Conservation (phyloP, 352 stramenopile genomes). For the Phytophthora capsici region DNA sequence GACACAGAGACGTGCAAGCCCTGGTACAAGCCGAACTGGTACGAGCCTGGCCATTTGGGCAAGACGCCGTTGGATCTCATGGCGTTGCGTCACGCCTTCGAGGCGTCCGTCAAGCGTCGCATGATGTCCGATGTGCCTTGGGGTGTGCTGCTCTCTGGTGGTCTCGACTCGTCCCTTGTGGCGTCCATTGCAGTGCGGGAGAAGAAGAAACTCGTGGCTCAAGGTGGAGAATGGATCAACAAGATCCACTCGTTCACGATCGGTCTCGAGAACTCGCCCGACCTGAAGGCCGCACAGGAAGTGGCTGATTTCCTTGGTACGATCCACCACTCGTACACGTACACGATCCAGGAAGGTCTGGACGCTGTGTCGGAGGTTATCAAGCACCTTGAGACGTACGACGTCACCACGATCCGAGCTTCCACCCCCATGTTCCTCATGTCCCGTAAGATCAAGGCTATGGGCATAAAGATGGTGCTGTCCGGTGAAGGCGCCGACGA, state of each 20-base stretch:
- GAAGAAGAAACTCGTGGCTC: constrained; percentile 84
- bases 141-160: constrained; percentile 98
- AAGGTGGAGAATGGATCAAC: constrained; percentile 88
- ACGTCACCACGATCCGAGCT: constrained; percentile 98
- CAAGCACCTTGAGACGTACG: constrained; percentile 98
- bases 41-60: constrained; percentile 72
- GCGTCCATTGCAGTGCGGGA: constrained; percentile 96
- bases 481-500: constrained; percentile 98
- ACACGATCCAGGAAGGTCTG: constrained; percentile 98
- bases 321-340: constrained; percentile 99
- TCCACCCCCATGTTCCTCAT: constrained; percentile 99
- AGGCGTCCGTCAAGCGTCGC: constrained; percentile 93
- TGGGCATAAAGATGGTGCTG: constrained; percentile 99
- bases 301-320: constrained; percentile 98
- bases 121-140: constrained; percentile 99
- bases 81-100: constrained; percentile 92
- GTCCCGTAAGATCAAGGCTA: constrained; percentile 99
- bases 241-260: constrained; percentile 99
- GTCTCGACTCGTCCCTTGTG: constrained; percentile 98
- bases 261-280: constrained; percentile 95
- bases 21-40: constrained; percentile 97
- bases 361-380: constrained; percentile 98
- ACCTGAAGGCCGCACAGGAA: constrained; percentile 96
- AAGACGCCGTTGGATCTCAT: constrained; percentile 67
- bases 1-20: constrained; percentile 90